phyloP scores from a whole-genome alignment of 345 rosid species.

The Barbarea vulgaris region DNA sequence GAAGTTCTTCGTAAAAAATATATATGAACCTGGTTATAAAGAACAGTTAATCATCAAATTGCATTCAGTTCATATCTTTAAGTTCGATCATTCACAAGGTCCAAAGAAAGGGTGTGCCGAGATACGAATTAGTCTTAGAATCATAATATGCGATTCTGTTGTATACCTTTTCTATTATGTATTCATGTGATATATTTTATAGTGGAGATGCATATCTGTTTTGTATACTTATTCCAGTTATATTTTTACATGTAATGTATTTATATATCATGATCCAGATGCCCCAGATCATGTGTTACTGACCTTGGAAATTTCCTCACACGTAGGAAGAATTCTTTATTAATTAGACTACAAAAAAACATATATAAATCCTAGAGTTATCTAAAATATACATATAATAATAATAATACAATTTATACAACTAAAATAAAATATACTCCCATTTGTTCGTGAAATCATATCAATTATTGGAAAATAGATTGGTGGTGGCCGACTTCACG shows the following conservation, averaged over 20 bases:
- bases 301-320: neutral
- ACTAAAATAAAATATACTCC: neutral
- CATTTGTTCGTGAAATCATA: constrained; percentile 8
- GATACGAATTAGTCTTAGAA: too few species aligned
- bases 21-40: too few species aligned
- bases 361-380: neutral
- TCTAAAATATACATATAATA: too few species aligned
- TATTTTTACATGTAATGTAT: too few species aligned
- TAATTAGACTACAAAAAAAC: neutral
- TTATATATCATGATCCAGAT: neutral
- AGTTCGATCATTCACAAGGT: too few species aligned
- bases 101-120: too few species aligned
- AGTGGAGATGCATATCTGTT: neutral
- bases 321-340: neutral
- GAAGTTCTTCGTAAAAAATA: too few species aligned
- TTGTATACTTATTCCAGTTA: neutral
- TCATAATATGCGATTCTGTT: neutral
- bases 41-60: too few species aligned
- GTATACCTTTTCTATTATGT: neutral
- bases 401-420: neutral
- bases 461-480: constrained; percentile 29
- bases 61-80: too few species aligned
- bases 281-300: neutral
- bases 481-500: constrained; percentile 46
- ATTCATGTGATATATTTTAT: neutral